These are phyloP conservation scores for Hanseniaspora osmophila DNA, from an alignment of 805 yeast genomes.

Conservation along the genomic window DNA sequence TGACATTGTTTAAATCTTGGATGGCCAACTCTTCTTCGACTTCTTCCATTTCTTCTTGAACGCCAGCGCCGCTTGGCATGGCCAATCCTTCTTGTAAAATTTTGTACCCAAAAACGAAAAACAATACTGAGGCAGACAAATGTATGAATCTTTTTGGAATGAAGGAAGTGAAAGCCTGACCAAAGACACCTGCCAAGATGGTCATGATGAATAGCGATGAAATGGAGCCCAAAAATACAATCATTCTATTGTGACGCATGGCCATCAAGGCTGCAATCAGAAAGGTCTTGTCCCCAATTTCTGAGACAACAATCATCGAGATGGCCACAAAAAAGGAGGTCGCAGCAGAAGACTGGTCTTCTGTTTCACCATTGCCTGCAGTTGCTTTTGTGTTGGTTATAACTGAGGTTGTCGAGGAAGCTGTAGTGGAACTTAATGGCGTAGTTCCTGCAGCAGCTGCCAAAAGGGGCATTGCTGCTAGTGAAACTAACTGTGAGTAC, in stretches of 20 bases:
- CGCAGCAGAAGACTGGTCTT: slow-evolving; percentile 6
- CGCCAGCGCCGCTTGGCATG: slow-evolving; percentile 74
- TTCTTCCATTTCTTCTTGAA: slow-evolving; percentile 89
- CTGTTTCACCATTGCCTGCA: slow-evolving; percentile 5
- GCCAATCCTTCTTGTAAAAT: slow-evolving; percentile 67
- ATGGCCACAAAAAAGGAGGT: slow-evolving; percentile 61
- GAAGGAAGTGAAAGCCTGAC: slow-evolving; percentile 78
- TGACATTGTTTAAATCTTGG: slow-evolving; percentile 35
- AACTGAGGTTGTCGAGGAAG: not conserved
- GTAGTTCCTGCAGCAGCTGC: not conserved
- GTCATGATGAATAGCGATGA: slow-evolving; percentile 83
- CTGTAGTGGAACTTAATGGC: not conserved
- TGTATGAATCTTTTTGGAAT: slow-evolving; percentile 71
- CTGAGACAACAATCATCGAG: slow-evolving; percentile 88
- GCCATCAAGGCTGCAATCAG: slow-evolving; percentile 96
- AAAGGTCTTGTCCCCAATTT: slow-evolving; percentile 94
- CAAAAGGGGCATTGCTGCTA: not conserved
- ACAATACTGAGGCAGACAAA: slow-evolving; percentile 65
- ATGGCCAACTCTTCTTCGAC: slow-evolving; percentile 86
- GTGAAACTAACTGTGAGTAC: not conserved
- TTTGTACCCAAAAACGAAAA: slow-evolving; percentile 68
- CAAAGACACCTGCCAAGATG: slow-evolving; percentile 74
- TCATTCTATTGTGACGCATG: slow-evolving; percentile 72
- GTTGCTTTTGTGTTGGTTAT: not conserved
- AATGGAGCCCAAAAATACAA: slow-evolving; percentile 84